Base-by-base conservation (phyloP, 495 filamentous ascomycete genomes). In the Melanomma pulvis-pyrius region DNA sequence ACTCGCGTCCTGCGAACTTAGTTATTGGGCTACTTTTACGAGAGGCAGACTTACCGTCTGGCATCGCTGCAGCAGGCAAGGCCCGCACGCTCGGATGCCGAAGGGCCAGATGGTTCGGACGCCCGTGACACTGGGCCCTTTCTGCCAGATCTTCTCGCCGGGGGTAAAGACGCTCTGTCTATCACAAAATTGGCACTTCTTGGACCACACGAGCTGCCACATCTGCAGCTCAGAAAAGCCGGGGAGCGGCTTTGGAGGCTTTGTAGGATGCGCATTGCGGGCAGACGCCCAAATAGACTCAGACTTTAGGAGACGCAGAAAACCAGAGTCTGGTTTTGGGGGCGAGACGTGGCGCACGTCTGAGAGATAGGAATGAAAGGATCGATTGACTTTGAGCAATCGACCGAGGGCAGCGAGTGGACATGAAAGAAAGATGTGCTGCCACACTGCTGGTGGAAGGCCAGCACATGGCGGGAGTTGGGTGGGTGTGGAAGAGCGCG, bases 91-190 rank as follows among this genome's bases (percentile, higher is more conserved):
- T 53, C 84, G 80, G 28, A 84, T 74, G 21, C 78, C 86, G 74
- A 92, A 91, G 0, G 86, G 75, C 88, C 89, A 93, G 24, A 90
- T 74, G 19, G 79, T 73, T 48, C 79, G 78, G 19, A 86, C 79
- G 8, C 81, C 81, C 41, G 82, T 72, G 29, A 73, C 56, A 19
- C 83, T 84, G 17, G 86, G 86, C 12, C 83, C 83, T 49, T 75
- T 71, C 59, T 82, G 80, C 73, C 78, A 86, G 15, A 78, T 73
- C 53, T 79, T 76, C 4, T 76, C 67, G 9, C 68, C 47, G 25
- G 63, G 55, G 8, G 25, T 57, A 30, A 62, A 41, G 52, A 26
- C 21, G 36, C 73, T 72, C 39, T 22, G 24, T 60, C 76, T 81
- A 6, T 67, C 72, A 70, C 87, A 88, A 57, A 81, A 79, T 68